Conservation (phyloP, 1,284 basidiomycete genomes). For the Papiliotrema flavescens region DNA sequence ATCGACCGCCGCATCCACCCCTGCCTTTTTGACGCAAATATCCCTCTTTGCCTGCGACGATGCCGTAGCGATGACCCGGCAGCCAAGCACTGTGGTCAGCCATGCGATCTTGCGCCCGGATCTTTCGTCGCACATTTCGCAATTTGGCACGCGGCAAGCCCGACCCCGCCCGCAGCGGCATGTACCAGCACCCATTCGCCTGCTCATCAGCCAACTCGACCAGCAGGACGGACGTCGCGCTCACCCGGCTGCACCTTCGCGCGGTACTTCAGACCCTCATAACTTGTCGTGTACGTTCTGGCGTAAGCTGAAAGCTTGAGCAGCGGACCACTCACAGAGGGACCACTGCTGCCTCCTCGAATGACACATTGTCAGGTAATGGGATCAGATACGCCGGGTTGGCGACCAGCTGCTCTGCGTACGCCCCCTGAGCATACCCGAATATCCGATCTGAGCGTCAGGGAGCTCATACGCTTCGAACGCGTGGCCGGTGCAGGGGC, state of each 20-base stretch:
- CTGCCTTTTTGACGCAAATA: slow-evolving; percentile 46
- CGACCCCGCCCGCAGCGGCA: slow-evolving; percentile 83
- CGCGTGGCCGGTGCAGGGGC: neutral
- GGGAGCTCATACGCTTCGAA: neutral
- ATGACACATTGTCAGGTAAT: slow-evolving; percentile 62
- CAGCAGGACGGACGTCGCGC: neutral
- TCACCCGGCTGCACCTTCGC: slow-evolving; percentile 69
- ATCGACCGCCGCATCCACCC: slow-evolving; percentile 49
- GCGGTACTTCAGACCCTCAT: slow-evolving; percentile 81
- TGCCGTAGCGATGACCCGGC: slow-evolving; percentile 52
- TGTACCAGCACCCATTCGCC: slow-evolving; percentile 86
- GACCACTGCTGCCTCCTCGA: slow-evolving; percentile 59
- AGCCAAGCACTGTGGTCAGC: slow-evolving; percentile 34
- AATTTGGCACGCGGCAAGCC: slow-evolving; percentile 82
- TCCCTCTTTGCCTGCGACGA: slow-evolving; percentile 48
- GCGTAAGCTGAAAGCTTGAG: neutral
- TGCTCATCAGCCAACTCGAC: slow-evolving; percentile 33
- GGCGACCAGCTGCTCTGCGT: slow-evolving; percentile 66
- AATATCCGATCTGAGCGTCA: slow-evolving; percentile 70
- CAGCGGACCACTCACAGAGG: slow-evolving; percentile 18
- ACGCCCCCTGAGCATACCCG: slow-evolving; percentile 73
- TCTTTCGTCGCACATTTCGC: slow-evolving; percentile 60
- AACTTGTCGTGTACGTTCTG: slow-evolving; percentile 83
- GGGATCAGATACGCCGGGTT: slow-evolving; percentile 56
- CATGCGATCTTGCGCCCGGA: neutral